Conservation (phyloP, 306 rosid genomes). For the Quillaja saponaria region DNA sequence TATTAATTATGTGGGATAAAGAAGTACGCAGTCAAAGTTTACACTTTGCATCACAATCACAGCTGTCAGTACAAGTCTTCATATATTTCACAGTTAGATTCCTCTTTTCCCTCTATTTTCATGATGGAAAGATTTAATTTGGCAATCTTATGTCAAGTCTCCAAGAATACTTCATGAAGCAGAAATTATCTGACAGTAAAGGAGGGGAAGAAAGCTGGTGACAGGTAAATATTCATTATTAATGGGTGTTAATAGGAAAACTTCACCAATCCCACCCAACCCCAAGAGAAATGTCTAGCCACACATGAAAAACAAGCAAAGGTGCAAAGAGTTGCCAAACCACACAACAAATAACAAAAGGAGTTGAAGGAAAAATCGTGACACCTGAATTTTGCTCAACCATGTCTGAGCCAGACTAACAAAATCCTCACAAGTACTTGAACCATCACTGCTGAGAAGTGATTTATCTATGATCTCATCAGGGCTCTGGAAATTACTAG, state of each 20-base stretch:
- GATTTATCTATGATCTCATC: conserved; percentile 84
- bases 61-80: background rate
- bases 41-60: conserved; percentile 4
- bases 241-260: no score
- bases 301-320: background rate
- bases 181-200: no score
- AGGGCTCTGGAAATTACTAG: conserved; percentile 65
- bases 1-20: no score
- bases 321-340: background rate
- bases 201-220: no score
- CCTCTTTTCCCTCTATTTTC: conserved; percentile 4
- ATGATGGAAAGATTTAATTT: no score
- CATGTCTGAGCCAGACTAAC: conserved; percentile 77
- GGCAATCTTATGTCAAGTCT: no score
- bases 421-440: conserved; percentile 80
- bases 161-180: no score
- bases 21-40: no score
- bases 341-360: background rate
- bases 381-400: conserved; percentile 89
- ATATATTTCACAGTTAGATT: background rate
- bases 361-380: conserved; percentile 24
- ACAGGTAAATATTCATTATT: no score
- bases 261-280: no score
- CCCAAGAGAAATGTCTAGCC: background rate
- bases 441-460: conserved; percentile 70